Conservation (phyloP, 306 rosid species). For the Erythrophleum fordii region DNA sequence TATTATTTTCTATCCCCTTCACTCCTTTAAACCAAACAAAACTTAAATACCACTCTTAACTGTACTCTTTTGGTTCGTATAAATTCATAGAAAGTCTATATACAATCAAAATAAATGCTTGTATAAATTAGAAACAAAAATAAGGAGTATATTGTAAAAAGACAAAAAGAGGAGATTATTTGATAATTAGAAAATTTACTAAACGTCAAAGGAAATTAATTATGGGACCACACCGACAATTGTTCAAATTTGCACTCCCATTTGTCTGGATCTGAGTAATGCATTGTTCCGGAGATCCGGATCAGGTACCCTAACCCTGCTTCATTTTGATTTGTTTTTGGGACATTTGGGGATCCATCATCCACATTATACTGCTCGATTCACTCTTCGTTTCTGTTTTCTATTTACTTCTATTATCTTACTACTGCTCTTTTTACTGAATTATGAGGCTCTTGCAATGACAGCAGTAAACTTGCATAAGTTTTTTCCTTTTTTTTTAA, state of each 20-base stretch:
- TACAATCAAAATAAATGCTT: no score
- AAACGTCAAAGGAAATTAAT: neutral
- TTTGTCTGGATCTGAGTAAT: neutral
- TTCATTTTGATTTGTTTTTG: neutral
- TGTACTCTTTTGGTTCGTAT: no score
- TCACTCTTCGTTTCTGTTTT: neutral
- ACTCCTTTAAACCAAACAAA: no score
- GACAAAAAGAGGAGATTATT: neutral
- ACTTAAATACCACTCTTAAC: no score
- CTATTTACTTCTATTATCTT: neutral
- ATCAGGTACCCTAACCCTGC: neutral
- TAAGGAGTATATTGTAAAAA: no score
- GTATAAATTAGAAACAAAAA: no score
- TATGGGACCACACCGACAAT: slow-evolving; percentile 8
- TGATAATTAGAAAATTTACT: neutral
- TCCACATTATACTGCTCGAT: neutral
- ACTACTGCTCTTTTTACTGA: neutral
- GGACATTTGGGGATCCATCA: no score
- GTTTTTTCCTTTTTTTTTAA: no score
- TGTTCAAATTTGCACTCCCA: neutral
- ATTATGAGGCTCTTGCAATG: no score
- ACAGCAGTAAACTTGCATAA: no score
- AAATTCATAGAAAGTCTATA: no score
- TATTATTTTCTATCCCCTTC: no score
- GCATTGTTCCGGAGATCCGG: slow-evolving; percentile 7